Conservation (phyloP, 192 early-diverging fungal species). For the Coemansia reversa region DNA sequence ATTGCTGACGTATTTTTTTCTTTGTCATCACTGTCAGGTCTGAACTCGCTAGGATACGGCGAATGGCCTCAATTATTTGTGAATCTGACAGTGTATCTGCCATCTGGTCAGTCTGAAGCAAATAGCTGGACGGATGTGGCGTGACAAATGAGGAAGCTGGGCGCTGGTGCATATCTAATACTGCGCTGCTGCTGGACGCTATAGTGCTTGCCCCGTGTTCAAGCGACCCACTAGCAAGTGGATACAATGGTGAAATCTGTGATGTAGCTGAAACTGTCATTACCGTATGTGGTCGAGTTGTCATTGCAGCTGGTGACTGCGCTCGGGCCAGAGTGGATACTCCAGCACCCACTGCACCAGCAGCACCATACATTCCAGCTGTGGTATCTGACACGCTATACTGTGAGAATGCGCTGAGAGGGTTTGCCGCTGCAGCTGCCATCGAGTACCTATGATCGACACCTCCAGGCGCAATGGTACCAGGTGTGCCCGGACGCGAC, state of each 20-base stretch:
- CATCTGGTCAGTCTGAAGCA: conserved; percentile 8
- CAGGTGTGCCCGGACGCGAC: conserved; percentile 19
- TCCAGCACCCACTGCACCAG: neutral
- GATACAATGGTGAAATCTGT: conserved; percentile 3
- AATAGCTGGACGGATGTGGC: neutral
- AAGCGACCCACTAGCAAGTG: conserved; percentile 7
- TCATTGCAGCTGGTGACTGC: conserved; percentile 4
- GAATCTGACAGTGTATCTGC: conserved; percentile 60
- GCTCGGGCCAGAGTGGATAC: neutral
- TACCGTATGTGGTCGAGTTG: conserved; percentile 18
- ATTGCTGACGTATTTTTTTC: conserved; percentile 76
- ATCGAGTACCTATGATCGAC: conserved; percentile 17
- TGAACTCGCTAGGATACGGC: conserved; percentile 63
- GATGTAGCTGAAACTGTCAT: conserved; percentile 4
- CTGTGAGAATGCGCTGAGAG: neutral
- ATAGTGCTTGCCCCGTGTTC: neutral
- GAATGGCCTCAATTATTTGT: conserved; percentile 65
- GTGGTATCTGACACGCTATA: neutral
- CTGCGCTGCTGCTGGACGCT: neutral
- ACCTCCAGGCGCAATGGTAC: neutral
- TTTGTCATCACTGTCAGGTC: conserved; percentile 77
- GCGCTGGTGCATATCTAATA: conserved; percentile 8
- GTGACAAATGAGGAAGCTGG: conserved; percentile 2
- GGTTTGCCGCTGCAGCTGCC: neutral
- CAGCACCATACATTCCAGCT: neutral